phyloP scores from a whole-genome alignment of 2,329 filamentous ascomycete species.

The Pseudogymnoascus pannorum region DNA sequence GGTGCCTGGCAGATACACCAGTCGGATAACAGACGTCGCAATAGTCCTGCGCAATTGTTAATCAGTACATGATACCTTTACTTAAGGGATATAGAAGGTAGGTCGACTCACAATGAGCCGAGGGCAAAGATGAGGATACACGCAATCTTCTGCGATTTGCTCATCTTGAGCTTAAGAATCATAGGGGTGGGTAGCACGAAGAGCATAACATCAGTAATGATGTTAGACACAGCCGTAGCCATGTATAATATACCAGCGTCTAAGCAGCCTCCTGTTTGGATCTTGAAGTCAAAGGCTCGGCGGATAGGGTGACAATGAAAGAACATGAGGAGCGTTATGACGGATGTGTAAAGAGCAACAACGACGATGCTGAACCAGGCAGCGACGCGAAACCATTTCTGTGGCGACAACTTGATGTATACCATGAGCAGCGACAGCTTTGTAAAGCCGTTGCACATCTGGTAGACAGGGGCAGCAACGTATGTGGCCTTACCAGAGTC shows the following conservation, averaged over 20 bases:
- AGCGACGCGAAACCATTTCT: slow-evolving; percentile 28
- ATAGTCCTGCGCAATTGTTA: slow-evolving; percentile 26
- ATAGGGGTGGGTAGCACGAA: slow-evolving; percentile 41
- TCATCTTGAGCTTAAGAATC: slow-evolving; percentile 39
- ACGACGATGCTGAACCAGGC: slow-evolving; percentile 28
- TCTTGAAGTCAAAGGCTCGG: slow-evolving; percentile 28
- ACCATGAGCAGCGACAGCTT: slow-evolving; percentile 35
- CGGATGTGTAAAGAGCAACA: slow-evolving; percentile 28
- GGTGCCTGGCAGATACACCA: slow-evolving; percentile 25
- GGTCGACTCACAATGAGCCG: slow-evolving; percentile 33
- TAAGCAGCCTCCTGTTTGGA: slow-evolving; percentile 34
- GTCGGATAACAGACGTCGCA: slow-evolving; percentile 29
- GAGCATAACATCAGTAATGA: slow-evolving; percentile 40
- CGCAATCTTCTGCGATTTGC: slow-evolving; percentile 39
- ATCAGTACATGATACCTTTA: neutral
- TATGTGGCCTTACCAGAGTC: slow-evolving; percentile 13
- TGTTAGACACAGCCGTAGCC: slow-evolving; percentile 40
- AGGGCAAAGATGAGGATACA: slow-evolving; percentile 39
- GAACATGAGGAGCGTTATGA: slow-evolving; percentile 30
- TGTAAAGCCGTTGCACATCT: slow-evolving; percentile 30
- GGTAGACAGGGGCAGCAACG: slow-evolving; percentile 24
- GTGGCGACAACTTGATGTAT: slow-evolving; percentile 33
- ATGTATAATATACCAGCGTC: slow-evolving; percentile 42
- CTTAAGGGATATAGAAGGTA: neutral
- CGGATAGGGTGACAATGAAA: slow-evolving; percentile 33